These are phyloP conservation scores for Aspergillus indologenus DNA, from an alignment of 495 filamentous ascomycete genomes.

Conservation along the genomic window DNA sequence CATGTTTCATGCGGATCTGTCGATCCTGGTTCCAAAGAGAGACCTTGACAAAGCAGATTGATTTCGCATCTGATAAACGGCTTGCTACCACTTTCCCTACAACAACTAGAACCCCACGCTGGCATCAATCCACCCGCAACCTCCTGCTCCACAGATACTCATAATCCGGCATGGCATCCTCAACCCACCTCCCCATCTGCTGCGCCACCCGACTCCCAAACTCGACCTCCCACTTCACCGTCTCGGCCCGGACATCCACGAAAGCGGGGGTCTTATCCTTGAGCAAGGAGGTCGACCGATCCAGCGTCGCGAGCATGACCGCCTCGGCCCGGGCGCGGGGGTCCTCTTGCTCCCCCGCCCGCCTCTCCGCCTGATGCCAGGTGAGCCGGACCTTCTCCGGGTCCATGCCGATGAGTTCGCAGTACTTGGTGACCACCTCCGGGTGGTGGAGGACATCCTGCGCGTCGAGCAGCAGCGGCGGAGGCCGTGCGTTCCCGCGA, in stretches of 20 bases:
- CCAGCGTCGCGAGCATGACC: slow-evolving; percentile 27
- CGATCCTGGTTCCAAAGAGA: no score
- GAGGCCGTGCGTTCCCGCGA: no score
- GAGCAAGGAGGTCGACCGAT: slow-evolving; percentile 25
- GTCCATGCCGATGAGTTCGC: slow-evolving; percentile 28
- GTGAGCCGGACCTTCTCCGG: slow-evolving; percentile 23
- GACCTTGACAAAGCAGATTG: no score
- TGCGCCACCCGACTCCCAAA: slow-evolving; percentile 33
- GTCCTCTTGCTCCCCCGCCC: background rate
- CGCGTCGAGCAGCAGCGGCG: slow-evolving; percentile 41
- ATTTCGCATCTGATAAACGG: no score
- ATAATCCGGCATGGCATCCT: slow-evolving; percentile 40
- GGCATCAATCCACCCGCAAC: background rate
- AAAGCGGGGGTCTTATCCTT: slow-evolving; percentile 25
- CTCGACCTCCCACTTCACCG: slow-evolving; percentile 39
- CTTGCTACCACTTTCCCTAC: no score
- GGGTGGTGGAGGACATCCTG: slow-evolving; percentile 33
- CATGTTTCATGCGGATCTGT: no score
- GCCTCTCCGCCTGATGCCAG: slow-evolving; percentile 26
- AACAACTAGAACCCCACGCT: background rate
- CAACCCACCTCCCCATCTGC: slow-evolving; percentile 30
- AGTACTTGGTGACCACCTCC: slow-evolving; percentile 25
- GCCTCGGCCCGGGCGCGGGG: slow-evolving; percentile 9
- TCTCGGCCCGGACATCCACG: slow-evolving; percentile 31
- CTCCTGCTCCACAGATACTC: slow-evolving; percentile 29